A percentile compares a stretch with the other conserved stretches of the same genome.
Evolutionary conservation across 305 asterid species (phyloP).

Genomic region (Nicotiana rustica): DNA sequence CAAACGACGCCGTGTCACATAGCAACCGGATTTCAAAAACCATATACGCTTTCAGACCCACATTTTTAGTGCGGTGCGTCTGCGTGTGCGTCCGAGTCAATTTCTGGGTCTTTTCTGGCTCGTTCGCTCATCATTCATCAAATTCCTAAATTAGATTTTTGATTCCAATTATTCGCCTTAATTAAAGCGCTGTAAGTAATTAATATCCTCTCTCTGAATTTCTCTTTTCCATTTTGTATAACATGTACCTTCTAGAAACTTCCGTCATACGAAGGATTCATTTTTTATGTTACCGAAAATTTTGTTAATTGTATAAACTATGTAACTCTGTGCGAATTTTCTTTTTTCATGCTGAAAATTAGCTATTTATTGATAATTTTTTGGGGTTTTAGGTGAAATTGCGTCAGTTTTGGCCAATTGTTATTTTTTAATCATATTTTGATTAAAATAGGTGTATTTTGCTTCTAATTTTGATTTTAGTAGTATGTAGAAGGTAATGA

Average conservation of each 20-base stretch:
- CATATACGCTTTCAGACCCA: not conserved
- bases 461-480: not conserved
- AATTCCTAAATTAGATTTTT: not conserved
- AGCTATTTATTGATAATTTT: not conserved
- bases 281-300: not conserved
- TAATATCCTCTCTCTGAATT: not conserved
- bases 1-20: not conserved
- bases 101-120: not conserved
- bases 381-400: not conserved
- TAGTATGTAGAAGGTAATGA: not conserved
- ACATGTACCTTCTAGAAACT: not conserved
- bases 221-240: not conserved
- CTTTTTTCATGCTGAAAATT: not conserved
- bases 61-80: not conserved
- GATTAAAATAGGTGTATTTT: not conserved
- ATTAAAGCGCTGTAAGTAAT: not conserved
- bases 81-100: slow-evolving; percentile 29
- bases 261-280: not conserved
- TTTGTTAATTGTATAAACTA: not conserved
- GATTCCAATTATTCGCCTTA: not conserved
- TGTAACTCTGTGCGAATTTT: not conserved
- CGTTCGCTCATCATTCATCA: slow-evolving; percentile 21
- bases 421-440: not conserved
- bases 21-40: not conserved
- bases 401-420: not conserved